Evolutionary conservation across 2,329 filamentous ascomycete species (phyloP).

Genomic region (Phaeosphaeria sp.): DNA sequence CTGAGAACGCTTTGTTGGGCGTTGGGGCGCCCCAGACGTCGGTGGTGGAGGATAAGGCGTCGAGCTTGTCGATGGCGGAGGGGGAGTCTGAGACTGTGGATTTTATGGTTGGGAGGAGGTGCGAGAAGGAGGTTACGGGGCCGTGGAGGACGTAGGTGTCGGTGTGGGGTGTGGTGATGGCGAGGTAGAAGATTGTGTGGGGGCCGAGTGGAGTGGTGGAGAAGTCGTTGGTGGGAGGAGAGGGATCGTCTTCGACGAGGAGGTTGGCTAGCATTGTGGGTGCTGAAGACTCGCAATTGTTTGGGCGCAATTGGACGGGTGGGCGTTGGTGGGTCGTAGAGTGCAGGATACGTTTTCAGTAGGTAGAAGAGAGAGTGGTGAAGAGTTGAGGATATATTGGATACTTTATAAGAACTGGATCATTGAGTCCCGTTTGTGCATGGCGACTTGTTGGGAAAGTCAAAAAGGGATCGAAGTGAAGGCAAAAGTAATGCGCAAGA

Average conservation of each 20-base stretch:
- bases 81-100: slow-evolving; percentile 20
- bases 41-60: slow-evolving; percentile 3
- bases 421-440: slow-evolving; percentile 2
- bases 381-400: neutral
- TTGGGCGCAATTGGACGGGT: neutral
- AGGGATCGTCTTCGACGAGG: neutral
- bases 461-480: neutral
- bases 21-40: slow-evolving; percentile 12
- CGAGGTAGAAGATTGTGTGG: slow-evolving; percentile 33
- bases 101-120: slow-evolving; percentile 25
- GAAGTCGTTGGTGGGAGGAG: slow-evolving; percentile 19
- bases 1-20: slow-evolving; percentile 3
- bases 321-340: neutral
- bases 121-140: slow-evolving; percentile 19
- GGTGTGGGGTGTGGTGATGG: slow-evolving; percentile 26
- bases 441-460: neutral
- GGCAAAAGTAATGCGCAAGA: neutral
- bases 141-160: slow-evolving; percentile 26
- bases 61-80: slow-evolving; percentile 27
- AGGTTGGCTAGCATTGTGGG: neutral
- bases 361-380: neutral
- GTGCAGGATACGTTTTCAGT: neutral
- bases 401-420: neutral
- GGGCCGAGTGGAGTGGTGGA: slow-evolving; percentile 2
- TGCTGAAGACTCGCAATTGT: neutral